phyloP scores from a whole-genome alignment of 176 grass and related monocot genomes.

The Musa beccarii region DNA sequence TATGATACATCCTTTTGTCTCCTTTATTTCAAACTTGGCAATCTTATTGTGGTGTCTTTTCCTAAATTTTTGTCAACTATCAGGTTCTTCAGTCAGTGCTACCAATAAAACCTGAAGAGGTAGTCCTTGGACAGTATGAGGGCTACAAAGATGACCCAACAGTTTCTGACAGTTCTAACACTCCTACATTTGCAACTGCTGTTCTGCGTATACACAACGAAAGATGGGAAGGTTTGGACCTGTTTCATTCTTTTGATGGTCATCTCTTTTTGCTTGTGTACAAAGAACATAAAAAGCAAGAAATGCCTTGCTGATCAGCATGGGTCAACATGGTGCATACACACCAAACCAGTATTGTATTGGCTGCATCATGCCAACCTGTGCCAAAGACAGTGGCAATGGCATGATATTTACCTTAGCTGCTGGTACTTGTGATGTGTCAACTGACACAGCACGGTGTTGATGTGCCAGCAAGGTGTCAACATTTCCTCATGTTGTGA shows the following conservation, averaged over 20 bases:
- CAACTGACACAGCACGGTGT: too few relatives aligned
- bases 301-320: not conserved
- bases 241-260: not conserved
- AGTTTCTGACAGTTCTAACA: slow-evolving; percentile 88
- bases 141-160: slow-evolving; percentile 96
- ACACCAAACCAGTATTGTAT: too few relatives aligned
- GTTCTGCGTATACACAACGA: slow-evolving; percentile 86
- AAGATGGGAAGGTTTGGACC: slow-evolving; percentile 89
- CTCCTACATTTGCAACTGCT: slow-evolving; percentile 93
- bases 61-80: slow-evolving; percentile 7
- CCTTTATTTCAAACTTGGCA: not conserved
- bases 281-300: not conserved
- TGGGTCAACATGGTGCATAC: not conserved
- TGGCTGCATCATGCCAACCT: too few relatives aligned
- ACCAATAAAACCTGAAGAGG: slow-evolving; percentile 77
- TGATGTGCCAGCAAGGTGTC: not conserved
- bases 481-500: not conserved
- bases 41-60: not conserved
- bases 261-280: not conserved
- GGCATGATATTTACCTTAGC: not conserved
- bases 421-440: too few relatives aligned
- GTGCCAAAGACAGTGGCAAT: not conserved
- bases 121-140: slow-evolving; percentile 93
- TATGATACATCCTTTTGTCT: too few relatives aligned
- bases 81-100: slow-evolving; percentile 97